Base-by-base conservation (phyloP, 2,329 filamentous ascomycete genomes). In the Penicillium hesseltinei region DNA sequence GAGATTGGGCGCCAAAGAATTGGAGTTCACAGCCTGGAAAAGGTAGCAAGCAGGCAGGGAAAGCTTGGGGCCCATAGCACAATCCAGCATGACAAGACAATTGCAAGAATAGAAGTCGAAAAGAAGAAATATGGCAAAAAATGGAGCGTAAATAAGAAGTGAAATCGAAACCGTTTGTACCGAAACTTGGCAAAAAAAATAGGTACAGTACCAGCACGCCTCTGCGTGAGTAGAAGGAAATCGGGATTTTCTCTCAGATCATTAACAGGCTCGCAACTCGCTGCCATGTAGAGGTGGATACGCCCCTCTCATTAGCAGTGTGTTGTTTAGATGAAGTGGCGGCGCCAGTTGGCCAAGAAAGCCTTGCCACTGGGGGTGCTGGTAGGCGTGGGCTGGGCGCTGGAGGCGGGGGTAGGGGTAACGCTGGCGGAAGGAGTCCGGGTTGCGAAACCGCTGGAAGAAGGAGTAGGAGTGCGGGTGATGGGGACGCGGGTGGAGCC, bases 361-460 rank as follows among this genome's bases (percentile, higher is more conserved):
- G 62, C 43, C 40, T 62, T 65, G 59, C 67, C 68, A 48, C 65
- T 67, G 59, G 65, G 58, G 63, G 70, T 68, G 36, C 69, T 64
- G 9, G 51, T 56, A 35, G 61, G 53, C 38, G 19, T 3, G 23
- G 39, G 40, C 44, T 51, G 27, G 31, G 33, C 47, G 45, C 56
- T 56, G 31, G 43, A 23, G 19, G 23, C 8, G 4, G 58, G 54
- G 35, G 43, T 43, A n/a, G 54, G 48, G 43, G 33, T 38, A 31
- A 45, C 29, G 43, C 44, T 47, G 29, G 40, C 40, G n/a, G 56
- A 59, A 38, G 58, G 59, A 15, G 62, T 61, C 46, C 69, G 72
- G 52, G 72, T 73, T 52, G 63, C 57, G 60, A 73, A 74, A 43
- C 72, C 49, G 67, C 69, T 54, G 66, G 59, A 55, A 49, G 49